Base-by-base conservation (phyloP, 108 stramenopile species). In the Nitzschia palea region DNA sequence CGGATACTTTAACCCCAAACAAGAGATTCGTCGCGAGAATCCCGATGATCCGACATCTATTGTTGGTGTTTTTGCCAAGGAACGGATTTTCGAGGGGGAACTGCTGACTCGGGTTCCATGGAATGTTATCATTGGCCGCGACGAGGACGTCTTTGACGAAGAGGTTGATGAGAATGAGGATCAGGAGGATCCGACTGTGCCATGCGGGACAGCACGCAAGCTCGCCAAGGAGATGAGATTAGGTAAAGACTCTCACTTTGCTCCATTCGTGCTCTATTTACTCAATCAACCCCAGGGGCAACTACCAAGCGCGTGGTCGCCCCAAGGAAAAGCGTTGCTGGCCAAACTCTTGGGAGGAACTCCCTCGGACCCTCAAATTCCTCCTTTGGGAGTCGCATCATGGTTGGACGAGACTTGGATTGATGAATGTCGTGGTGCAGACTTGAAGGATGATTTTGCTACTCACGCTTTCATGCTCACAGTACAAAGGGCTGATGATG, bases 401-500 rank as follows among this genome's bases (percentile, higher is more conserved):
- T 20, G n/a, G 45, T 30, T 64, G 9, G 45, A 64, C 2, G 27
- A 8, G n/a, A 47, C 47, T 27, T 64, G 73, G 73, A 35, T 34
- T 10, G 3, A 61, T 15, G 42, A 55, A 5, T 74, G 73, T 28
- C 10, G 14, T 40, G 18, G 34, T 12, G 72, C 45, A 17, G 66
- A 67, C 30, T 40, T 43, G 3, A 62, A 31, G 4, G 73, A 74
- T 42, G 34, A 42, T 2, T 2, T 67, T 44, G 52, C 40, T 14
- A 44, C 57, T 10, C 55, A 76, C 6, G 70, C 62, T 25, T 58
- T 66, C 30, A 55, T 75, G 51, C 4, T 76, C 15, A 74, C 86
- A 5, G 61, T 82, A n/a, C 71, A 82, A 25, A 59, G 86, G 35
- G 76, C 69, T 0, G 87, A 87, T 76, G 87, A 85, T 57, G 71